These are phyloP conservation scores for Scutellaria barbata DNA, from an alignment of 257 asterid species.

Conservation along the genomic window DNA sequence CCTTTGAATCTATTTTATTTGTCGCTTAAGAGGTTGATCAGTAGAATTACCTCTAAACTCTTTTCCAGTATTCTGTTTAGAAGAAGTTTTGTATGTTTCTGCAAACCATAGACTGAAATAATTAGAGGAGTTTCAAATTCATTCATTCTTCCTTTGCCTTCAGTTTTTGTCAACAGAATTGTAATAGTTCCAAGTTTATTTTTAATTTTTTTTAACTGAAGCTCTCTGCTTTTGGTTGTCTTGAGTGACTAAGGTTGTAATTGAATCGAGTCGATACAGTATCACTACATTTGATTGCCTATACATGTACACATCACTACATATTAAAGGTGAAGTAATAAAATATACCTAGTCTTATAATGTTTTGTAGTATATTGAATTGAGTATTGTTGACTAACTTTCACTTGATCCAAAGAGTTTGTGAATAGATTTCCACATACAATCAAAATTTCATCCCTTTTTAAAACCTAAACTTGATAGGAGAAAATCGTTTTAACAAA, in stretches of 20 bases:
- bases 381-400: too few relatives aligned
- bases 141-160: background rate
- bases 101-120: slow-evolving; percentile 21
- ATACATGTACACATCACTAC: too few relatives aligned
- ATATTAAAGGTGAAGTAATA: too few relatives aligned
- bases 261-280: too few relatives aligned
- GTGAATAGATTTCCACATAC: background rate
- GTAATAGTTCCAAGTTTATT: too few relatives aligned
- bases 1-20: background rate
- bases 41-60: background rate
- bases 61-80: background rate
- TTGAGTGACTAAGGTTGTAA: too few relatives aligned
- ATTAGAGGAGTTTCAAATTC: background rate
- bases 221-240: background rate
- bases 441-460: background rate
- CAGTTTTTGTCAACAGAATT: background rate
- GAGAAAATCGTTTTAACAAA: background rate
- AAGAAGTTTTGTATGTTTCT: slow-evolving; percentile 15
- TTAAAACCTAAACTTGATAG: background rate
- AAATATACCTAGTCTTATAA: too few relatives aligned
- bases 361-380: too few relatives aligned
- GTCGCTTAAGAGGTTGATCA: background rate
- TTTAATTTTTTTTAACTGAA: too few relatives aligned
- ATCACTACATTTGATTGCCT: too few relatives aligned
- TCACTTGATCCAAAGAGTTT: too few relatives aligned